Evolutionary conservation across 805 yeast species (phyloP), one percentile per base, ranked within the genome.

Genomic region (Yarrowia sp.): DNA sequence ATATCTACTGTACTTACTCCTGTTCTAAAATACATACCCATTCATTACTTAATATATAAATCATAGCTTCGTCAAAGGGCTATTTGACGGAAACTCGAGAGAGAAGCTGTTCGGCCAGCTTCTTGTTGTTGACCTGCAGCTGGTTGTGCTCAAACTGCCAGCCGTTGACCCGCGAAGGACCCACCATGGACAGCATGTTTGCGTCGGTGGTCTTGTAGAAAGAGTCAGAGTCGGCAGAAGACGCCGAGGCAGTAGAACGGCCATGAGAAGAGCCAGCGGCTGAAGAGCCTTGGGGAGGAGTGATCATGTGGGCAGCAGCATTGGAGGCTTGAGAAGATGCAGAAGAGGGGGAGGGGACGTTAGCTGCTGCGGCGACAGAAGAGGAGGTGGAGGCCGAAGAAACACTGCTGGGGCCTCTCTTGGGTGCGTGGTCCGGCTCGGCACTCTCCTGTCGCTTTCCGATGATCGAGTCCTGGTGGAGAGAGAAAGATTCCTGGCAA

Each of bases 81-180:
- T 58, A 58, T 8, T 8, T 43, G 42, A 43, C 50, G 3, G 50
- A 19, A 26, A 58, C 65, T 32, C 41, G 40, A n/a, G 65, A 32
- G 8, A 42, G 65, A 22, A 58, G 48, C 65, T 58, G 65, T 11
- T 43, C 65, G 12, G 65, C 65, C 26, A 58, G 50, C 65, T 58
- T 58, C 50, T 58, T 58, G 42, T 42, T 58, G 50, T 43, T 43
- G 40, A 58, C 42, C 22, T 58, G 56, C 46, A 63, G 40, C 46
- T 63, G 67, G 40, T 63, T 63, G 67, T 48, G 56, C 22, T 48
- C 67, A 48, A 46, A 63, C 26, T 46, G 67, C 67, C 67, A 63
- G 40, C 56, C 53, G 38, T 63, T 63, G 46, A 63, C 67, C 12
- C 56, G 53, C 15, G 67, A 63, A 15, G 67, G 67, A 5, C 67